Percentiles rank a stretch among this genome's conserved stretches.
Evolutionary conservation across 495 filamentous ascomycete species (phyloP).

Genomic region (Alectoria sarmentosa): DNA sequence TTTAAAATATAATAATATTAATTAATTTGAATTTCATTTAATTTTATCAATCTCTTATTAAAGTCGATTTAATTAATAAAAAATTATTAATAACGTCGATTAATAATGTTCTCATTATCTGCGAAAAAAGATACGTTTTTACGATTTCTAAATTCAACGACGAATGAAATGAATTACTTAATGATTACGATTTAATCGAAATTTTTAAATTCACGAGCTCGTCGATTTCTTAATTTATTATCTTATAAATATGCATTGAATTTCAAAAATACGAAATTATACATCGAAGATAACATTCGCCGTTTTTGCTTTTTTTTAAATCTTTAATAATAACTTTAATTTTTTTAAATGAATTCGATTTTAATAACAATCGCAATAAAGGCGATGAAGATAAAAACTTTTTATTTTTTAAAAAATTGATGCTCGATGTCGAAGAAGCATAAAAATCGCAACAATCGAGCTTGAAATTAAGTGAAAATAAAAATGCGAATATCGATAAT

Average conservation of each 20-base stretch:
- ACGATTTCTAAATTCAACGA: neutral
- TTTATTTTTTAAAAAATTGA: neutral
- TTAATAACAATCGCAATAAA: neutral
- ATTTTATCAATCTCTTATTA: neutral
- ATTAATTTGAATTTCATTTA: neutral
- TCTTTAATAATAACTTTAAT: neutral
- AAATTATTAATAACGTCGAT: neutral
- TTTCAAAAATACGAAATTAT: neutral
- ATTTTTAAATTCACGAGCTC: neutral
- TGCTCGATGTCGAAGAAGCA: constrained; percentile 1
- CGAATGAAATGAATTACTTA: neutral
- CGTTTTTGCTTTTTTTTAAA: neutral
- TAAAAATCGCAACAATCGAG: neutral
- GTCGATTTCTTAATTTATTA: neutral
- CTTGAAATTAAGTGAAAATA: constrained; percentile 3
- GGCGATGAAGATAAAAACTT: neutral
- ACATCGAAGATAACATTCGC: neutral
- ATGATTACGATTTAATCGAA: neutral
- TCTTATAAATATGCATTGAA: neutral
- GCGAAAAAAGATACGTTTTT: neutral
- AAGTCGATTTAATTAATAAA: neutral
- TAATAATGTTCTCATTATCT: neutral
- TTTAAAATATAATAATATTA: neutral
- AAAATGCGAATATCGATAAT: neutral
- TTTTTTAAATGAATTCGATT: neutral